Evolutionary conservation across 345 rosid species (phyloP).

Genomic region (Physaria fendleri): DNA sequence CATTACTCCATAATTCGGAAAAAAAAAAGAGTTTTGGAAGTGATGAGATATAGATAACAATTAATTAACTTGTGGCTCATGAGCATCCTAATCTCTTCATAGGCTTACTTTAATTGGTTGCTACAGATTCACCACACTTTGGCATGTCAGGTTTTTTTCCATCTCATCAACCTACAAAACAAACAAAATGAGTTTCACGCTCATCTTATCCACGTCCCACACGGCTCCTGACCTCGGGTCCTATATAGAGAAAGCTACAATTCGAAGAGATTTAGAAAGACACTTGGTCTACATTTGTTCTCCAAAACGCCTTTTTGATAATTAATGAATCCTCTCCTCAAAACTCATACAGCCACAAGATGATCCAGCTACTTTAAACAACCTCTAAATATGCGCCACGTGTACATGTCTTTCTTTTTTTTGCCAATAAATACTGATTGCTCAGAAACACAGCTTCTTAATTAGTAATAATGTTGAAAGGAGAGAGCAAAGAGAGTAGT

Average conservation of each 20-base stretch:
- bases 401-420: slow-evolving; percentile 11
- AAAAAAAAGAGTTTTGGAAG: not conserved
- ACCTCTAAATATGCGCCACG: slow-evolving; percentile 48
- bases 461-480: slow-evolving; percentile 43
- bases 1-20: not conserved
- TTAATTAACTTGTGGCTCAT: not conserved
- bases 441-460: not conserved
- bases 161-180: not conserved
- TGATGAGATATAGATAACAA: not conserved
- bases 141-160: not conserved
- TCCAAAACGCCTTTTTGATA: slow-evolving; percentile 6
- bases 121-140: slow-evolving; percentile 1
- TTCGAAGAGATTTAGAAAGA: slow-evolving; percentile 2
- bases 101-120: slow-evolving; percentile 15
- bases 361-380: slow-evolving; percentile 27
- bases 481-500: slow-evolving; percentile 34
- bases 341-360: slow-evolving; percentile 51
- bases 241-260: slow-evolving; percentile 14
- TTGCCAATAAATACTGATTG: not conserved
- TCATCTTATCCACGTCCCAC: slow-evolving; percentile 18
- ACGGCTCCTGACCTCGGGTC: slow-evolving; percentile 8
- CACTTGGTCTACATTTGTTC: slow-evolving; percentile 20
- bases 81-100: slow-evolving; percentile 28
- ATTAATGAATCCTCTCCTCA: slow-evolving; percentile 28
- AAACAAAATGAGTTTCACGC: not conserved